Conservation (phyloP, 2,329 filamentous ascomycete species). For the Aspergillus sp. region DNA sequence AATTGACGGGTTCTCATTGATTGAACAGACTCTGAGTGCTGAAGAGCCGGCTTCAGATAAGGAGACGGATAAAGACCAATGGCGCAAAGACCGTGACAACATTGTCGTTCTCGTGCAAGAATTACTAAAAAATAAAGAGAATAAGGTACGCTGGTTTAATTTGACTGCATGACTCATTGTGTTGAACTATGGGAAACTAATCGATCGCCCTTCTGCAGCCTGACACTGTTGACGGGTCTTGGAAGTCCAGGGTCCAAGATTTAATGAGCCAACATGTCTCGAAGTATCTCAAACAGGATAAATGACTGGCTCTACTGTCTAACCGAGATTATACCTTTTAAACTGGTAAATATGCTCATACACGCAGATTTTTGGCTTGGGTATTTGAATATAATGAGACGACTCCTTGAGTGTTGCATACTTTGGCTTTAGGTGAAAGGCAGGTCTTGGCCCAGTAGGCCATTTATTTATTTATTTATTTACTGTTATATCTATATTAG, state of each 20-base stretch:
- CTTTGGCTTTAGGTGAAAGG: too few species aligned
- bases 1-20: constrained; percentile 32
- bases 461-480: neutral
- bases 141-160: constrained; percentile 33
- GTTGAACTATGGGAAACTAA: neutral
- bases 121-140: constrained; percentile 38
- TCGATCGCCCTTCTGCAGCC: constrained; percentile 22
- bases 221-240: constrained; percentile 26
- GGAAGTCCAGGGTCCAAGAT: constrained; percentile 29
- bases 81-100: constrained; percentile 43
- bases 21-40: constrained; percentile 32
- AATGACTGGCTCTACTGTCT: neutral
- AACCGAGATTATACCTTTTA: neutral
- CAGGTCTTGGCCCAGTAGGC: too few species aligned
- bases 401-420: too few species aligned
- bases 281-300: constrained; percentile 18
- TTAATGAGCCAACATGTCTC: constrained; percentile 28
- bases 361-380: neutral
- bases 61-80: constrained; percentile 27
- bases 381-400: neutral
- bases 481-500: neutral
- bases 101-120: constrained; percentile 40
- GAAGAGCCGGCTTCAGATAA: constrained; percentile 19
- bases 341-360: neutral
- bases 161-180: neutral